Conservation (phyloP, 352 stramenopile genomes). For the Elongisporangium senticosum region DNA sequence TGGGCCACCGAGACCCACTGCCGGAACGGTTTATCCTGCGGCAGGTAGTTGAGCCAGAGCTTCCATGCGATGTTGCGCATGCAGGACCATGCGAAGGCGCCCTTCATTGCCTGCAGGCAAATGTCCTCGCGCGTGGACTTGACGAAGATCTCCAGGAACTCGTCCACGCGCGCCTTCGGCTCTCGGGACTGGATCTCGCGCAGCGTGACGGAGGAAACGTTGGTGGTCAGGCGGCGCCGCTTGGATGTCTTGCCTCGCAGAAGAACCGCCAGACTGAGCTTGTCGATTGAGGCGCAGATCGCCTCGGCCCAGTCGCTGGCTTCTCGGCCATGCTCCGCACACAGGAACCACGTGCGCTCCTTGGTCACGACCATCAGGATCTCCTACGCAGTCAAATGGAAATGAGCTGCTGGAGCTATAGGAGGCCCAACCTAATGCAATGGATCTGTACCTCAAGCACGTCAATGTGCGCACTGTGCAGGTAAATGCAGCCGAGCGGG, state of each 20-base stretch:
- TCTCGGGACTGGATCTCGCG: conserved; percentile 61
- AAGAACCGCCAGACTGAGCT: conserved; percentile 17
- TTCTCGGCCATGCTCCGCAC: conserved; percentile 44
- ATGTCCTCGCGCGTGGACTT: conserved; percentile 43
- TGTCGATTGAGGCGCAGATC: conserved; percentile 56
- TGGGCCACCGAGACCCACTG: conserved; percentile 30
- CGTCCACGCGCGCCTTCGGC: conserved; percentile 39
- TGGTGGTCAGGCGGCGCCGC: conserved; percentile 35
- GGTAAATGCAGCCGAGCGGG: conserved; percentile 42
- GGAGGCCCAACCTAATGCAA: neutral
- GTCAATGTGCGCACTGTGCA: conserved; percentile 67
- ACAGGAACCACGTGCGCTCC: conserved; percentile 81
- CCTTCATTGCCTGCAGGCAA: conserved; percentile 45
- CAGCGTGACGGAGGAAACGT: conserved; percentile 35
- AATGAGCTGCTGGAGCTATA: conserved; percentile 1
- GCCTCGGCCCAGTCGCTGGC: conserved; percentile 58
- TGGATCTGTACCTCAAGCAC: conserved; percentile 33
- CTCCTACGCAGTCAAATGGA: conserved; percentile 17
- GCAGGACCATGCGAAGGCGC: conserved; percentile 64
- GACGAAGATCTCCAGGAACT: conserved; percentile 74
- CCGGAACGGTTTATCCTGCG: conserved; percentile 33
- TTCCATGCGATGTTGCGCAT: conserved; percentile 70
- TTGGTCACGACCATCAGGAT: conserved; percentile 72
- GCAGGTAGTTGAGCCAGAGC: conserved; percentile 60
- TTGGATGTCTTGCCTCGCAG: conserved; percentile 12